phyloP scores from a whole-genome alignment of 2,329 filamentous ascomycete genomes.

The Venturia oleaginea region DNA sequence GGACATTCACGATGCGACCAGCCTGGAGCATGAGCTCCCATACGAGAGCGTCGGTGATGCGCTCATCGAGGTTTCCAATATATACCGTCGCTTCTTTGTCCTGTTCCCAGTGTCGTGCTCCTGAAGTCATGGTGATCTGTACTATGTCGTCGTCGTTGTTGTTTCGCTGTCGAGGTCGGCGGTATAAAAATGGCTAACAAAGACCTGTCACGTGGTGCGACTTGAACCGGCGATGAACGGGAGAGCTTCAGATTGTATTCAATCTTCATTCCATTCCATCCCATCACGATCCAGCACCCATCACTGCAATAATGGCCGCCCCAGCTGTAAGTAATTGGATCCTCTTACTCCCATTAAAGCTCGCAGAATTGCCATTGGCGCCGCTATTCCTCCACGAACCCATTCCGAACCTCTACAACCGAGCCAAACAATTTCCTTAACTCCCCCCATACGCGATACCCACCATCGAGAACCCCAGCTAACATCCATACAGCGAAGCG shows the following conservation, averaged over 20 bases:
- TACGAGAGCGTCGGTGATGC: slow-evolving; percentile 78
- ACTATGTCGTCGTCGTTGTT: neutral
- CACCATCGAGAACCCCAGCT: slow-evolving; percentile 22
- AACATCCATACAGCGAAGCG: slow-evolving; percentile 65
- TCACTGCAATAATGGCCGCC: slow-evolving; percentile 34
- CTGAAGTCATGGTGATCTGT: slow-evolving; percentile 46
- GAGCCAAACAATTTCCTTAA: slow-evolving; percentile 4
- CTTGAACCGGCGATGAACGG: neutral
- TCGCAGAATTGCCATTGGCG: slow-evolving; percentile 22
- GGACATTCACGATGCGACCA: slow-evolving; percentile 94
- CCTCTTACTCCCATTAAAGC: slow-evolving; percentile 19
- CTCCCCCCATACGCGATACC: slow-evolving; percentile 18
- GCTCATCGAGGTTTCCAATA: slow-evolving; percentile 96
- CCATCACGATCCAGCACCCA: neutral
- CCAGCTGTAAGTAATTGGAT: slow-evolving; percentile 28
- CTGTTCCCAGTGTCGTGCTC: slow-evolving; percentile 82
- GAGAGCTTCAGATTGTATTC: neutral
- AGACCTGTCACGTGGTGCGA: neutral
- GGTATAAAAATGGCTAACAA: neutral
- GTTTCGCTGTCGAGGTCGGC: neutral
- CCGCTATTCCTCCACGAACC: slow-evolving; percentile 11
- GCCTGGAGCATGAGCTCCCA: slow-evolving; percentile 99
- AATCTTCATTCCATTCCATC: neutral
- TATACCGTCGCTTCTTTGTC: slow-evolving; percentile 98
- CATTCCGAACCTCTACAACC: neutral